Evolutionary conservation across 73 alveolate species (phyloP), one percentile per base, ranked within the genome.

Genomic region (Tetrahymena elliotti): DNA sequence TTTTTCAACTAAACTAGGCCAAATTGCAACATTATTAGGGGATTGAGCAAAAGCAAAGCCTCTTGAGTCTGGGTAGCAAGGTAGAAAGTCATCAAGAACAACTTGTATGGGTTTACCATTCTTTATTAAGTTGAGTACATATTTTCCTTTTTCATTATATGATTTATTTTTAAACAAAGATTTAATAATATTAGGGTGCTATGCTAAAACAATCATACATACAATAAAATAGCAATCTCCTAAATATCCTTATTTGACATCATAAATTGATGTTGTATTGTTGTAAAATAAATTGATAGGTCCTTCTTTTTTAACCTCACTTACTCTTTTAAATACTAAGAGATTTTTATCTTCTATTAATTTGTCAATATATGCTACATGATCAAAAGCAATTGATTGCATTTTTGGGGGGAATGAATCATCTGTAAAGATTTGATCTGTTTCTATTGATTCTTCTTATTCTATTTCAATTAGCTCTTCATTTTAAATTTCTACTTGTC

Each of bases 171-270:
- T 84, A 2, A 93, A 68, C 33, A 96, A 88, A 34, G 53, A 38
- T 38, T 94, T 84, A 15, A 96, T 95, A 13, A 94, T 93, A 47
- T 95, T 92, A 33, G 98, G 98, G 3, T 96, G 95, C 40, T 96
- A 96, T 9, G 97, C 97, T 54, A 96, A 94, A 15, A 97, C 98
- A 4, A 96, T 95, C 94, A 96, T 95, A 0, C 82, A 97, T 93
- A 95, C 94, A 94, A 96, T 83, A 93, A 96, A 96, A 93, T 94
- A 96, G 84, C 98, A 92, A 93, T 96, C 98, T 35, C 98, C 98
- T 96, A 96, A 94, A 95, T 94, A 96, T 1, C 97, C 97, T 95
- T 96, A 96, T 12, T 84, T 94, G 33, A 96, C 98, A 84, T 96
- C 98, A 53, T 53, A 27, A 82, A 33, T 27, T 40, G 54, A 10